Evolutionary conservation across 345 rosid species (phyloP), one percentile per base, ranked within the genome.

Genomic region (Citrus trifoliata): DNA sequence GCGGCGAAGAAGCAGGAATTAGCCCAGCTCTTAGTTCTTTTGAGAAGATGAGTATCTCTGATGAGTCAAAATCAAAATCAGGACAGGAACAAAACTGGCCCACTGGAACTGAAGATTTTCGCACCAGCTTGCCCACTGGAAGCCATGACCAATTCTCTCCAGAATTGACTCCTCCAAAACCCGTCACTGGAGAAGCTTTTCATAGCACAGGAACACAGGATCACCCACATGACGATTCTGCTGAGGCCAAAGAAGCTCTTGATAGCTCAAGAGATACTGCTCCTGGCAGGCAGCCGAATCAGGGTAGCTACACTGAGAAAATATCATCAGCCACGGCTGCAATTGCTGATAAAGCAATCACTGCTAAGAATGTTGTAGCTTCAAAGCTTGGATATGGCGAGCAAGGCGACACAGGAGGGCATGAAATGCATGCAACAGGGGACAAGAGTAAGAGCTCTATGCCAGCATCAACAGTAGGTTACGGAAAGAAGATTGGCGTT

Each of bases 61-160:
- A 74, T 28, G 87, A 82, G 59, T 58, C 40, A 33, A 61, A 42
- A 71, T 25, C 63, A 40, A 76, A 81, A 48, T 22, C 61, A 27
- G 53, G 69, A 60, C 78, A 76, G 28, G 67, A 78, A 67, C 69
- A 58, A 19, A 71, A 80, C 10, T 10, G 67, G 1, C 70, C 78
- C 24, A 3, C 60, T 10, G 63, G 46, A 65, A 64, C 22, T 5
- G 77, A 59, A 60, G 80, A 71, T 53, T 9, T 66, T 13, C 5
- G 9, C 83, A 7, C 75, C 46, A 27, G 64, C 64, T 65, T 82
- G 4, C 83, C 88, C 42, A 76, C 87, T 0, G 95, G 87, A 84
- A 87, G 85, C 82, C 96, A 93, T 72, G 89, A 79, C 65, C 94
- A 90, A 13, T 89, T 88, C 82, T 88, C 93, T 25, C 88, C 89